Evolutionary conservation across 2,329 filamentous ascomycete genomes (phyloP).

Genomic region (Colletotrichum sojae): DNA sequence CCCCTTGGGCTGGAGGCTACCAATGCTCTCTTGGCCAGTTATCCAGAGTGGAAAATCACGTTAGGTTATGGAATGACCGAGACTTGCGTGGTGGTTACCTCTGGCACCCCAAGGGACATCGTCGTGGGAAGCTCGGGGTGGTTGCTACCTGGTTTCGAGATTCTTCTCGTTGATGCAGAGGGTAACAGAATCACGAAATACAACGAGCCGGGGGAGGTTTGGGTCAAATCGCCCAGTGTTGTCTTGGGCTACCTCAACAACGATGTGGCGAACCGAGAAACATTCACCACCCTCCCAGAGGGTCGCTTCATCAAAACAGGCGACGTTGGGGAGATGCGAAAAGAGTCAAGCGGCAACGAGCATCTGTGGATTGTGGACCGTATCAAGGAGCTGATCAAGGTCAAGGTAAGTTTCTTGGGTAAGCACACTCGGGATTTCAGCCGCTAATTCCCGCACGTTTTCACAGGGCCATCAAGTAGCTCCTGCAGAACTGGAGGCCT

Average conservation of each 20-base stretch:
- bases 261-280: slow-evolving; percentile 84
- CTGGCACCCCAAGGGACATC: slow-evolving; percentile 63
- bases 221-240: slow-evolving; percentile 82
- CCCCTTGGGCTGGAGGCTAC: neutral
- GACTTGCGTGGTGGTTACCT: neutral
- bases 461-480: slow-evolving; percentile 79
- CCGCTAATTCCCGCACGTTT: no score
- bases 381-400: slow-evolving; percentile 79
- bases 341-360: slow-evolving; percentile 75
- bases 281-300: slow-evolving; percentile 77
- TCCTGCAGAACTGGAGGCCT: slow-evolving; percentile 83
- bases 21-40: neutral
- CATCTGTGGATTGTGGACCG: slow-evolving; percentile 90
- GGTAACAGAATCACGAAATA: slow-evolving; percentile 78
- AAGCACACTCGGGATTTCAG: no score
- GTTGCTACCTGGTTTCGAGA: slow-evolving; percentile 74
- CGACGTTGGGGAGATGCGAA: slow-evolving; percentile 79
- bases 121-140: slow-evolving; percentile 79
- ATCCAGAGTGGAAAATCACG: neutral
- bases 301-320: slow-evolving; percentile 86
- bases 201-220: slow-evolving; percentile 83
- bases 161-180: slow-evolving; percentile 75
- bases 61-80: neutral
- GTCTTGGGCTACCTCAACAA: slow-evolving; percentile 91
- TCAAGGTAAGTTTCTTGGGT: slow-evolving; percentile 55